Evolutionary conservation across 768 basidiomycete species (phyloP).

Genomic region (Leccinum truebloodii): DNA sequence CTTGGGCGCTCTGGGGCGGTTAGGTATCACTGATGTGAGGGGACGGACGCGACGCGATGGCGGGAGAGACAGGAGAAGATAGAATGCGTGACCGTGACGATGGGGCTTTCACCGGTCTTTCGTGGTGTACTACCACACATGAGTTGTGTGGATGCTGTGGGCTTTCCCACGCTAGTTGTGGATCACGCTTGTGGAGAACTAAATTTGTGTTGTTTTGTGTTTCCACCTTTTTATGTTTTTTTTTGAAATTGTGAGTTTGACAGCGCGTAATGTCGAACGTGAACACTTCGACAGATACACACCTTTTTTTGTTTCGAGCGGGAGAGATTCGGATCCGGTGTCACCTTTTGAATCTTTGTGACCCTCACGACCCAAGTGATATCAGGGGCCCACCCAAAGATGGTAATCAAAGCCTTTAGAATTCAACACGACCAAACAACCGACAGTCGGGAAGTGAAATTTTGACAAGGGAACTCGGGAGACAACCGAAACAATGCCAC

Average conservation of each 20-base stretch:
- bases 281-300: not conserved
- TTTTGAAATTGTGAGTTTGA: too few species aligned
- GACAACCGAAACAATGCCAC: slow-evolving; percentile 16
- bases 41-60: not conserved
- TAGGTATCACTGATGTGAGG: not conserved
- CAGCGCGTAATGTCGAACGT: not conserved
- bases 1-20: too few species aligned
- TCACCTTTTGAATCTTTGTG: too few species aligned
- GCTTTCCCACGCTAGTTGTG: too few species aligned
- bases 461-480: not conserved
- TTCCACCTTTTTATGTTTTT: too few species aligned
- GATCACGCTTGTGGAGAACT: too few species aligned
- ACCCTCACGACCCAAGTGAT: not conserved
- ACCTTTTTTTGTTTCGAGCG: too few species aligned
- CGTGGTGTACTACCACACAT: too few species aligned
- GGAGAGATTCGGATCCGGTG: not conserved
- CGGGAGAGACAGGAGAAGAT: not conserved
- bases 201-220: too few species aligned
- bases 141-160: too few species aligned
- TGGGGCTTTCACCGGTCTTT: too few species aligned
- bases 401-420: not conserved
- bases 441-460: not conserved
- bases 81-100: too few species aligned
- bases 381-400: not conserved
- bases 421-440: slow-evolving; percentile 17